Conservation (phyloP, 2,329 filamentous ascomycete species). For the Trichothecium roseum region DNA sequence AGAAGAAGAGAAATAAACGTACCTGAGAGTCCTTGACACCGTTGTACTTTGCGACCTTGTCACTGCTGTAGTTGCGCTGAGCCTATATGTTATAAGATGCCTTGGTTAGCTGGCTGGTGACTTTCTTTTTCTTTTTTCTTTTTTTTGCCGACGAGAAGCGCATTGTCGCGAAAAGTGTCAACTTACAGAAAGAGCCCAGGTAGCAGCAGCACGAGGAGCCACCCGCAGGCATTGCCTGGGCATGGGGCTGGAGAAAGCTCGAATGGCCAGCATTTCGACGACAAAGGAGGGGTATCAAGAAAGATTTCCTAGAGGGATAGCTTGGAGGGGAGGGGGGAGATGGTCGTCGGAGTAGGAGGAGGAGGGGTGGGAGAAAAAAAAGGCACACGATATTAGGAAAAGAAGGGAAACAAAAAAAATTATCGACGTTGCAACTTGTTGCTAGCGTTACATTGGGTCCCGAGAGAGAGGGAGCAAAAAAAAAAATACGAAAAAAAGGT, state of each 20-base stretch:
- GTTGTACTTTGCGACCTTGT: slow-evolving; percentile 85
- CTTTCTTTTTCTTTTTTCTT: neutral
- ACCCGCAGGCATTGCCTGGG: slow-evolving; percentile 70
- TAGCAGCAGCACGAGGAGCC: slow-evolving; percentile 43
- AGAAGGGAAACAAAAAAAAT: slow-evolving; percentile 4
- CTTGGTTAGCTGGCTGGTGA: slow-evolving; percentile 3
- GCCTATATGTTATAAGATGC: slow-evolving; percentile 22
- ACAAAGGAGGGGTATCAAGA: slow-evolving; percentile 1
- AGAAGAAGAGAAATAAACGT: too few relatives aligned
- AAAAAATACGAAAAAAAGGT: too few relatives aligned
- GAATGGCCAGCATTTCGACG: slow-evolving; percentile 70
- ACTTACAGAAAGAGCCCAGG: slow-evolving; percentile 24
- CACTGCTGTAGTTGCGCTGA: slow-evolving; percentile 53
- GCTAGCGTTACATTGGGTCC: too few relatives aligned
- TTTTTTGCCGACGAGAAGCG: neutral
- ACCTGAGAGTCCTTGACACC: slow-evolving; percentile 83
- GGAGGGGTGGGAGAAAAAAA: slow-evolving; percentile 2
- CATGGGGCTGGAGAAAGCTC: slow-evolving; percentile 65
- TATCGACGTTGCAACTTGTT: slow-evolving; percentile 3
- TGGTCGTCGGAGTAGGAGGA: neutral
- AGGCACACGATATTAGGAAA: slow-evolving; percentile 2
- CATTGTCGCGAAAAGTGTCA: neutral
- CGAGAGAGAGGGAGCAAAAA: too few relatives aligned
- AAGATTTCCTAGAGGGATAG: neutral
- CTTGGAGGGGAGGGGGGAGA: neutral